A percentile compares a stretch with the other conserved stretches of the same genome.
phyloP scores from a whole-genome alignment of 108 stramenopile species.

The Pseudonitzschia delicatissima region DNA sequence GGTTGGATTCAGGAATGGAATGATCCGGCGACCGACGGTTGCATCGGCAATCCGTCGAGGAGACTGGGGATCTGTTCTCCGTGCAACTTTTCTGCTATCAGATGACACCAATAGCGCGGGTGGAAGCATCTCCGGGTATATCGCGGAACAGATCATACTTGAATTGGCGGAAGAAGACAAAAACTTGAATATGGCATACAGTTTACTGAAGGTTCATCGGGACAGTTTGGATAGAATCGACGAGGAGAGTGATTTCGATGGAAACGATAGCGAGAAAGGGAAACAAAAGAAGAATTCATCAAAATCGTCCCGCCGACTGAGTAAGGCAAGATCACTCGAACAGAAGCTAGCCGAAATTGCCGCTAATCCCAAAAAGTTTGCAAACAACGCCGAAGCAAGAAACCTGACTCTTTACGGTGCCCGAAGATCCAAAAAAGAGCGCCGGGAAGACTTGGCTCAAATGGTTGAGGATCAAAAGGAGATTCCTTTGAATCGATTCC shows the following conservation, averaged over 20 bases:
- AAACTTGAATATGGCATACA: conserved; percentile 22
- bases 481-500: conserved; percentile 67
- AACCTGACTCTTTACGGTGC: background rate
- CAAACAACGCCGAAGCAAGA: background rate
- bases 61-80: conserved; percentile 61
- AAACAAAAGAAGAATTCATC: conserved; percentile 8
- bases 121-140: background rate
- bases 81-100: conserved; percentile 36
- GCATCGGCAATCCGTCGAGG: conserved; percentile 29
- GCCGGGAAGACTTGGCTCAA: conserved; percentile 69
- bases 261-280: background rate
- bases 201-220: conserved; percentile 20
- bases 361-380: conserved; percentile 33
- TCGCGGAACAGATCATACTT: conserved; percentile 33
- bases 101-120: conserved; percentile 7
- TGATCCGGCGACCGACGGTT: conserved; percentile 3
- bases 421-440: conserved; percentile 31
- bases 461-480: conserved; percentile 49
- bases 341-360: conserved; percentile 63
- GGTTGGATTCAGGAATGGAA: conserved; percentile 28
- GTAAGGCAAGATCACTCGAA: conserved; percentile 46
- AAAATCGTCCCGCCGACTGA: conserved; percentile 12
- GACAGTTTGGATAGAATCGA: conserved; percentile 25
- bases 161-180: conserved; percentile 29
- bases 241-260: conserved; percentile 16